A percentile compares a stretch with the other conserved stretches of the same genome.
Conservation (phyloP, 345 rosid genomes). For the Euclidium syriacum region DNA sequence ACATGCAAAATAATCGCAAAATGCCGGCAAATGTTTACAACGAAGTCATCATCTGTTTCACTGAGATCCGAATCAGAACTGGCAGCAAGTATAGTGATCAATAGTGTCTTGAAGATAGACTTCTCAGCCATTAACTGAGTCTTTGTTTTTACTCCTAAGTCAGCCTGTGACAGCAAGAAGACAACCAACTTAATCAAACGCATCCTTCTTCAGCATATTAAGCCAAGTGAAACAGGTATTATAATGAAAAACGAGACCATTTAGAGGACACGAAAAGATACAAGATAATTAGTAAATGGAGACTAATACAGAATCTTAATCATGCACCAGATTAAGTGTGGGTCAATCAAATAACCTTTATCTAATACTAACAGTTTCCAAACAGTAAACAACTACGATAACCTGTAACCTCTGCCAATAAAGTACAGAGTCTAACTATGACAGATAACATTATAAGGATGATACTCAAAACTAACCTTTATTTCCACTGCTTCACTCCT, state of each 20-base stretch:
- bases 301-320: not conserved
- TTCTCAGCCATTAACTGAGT: slow-evolving; percentile 98
- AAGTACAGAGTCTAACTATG: slow-evolving; percentile 18
- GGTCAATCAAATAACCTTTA: not conserved
- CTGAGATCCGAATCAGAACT: slow-evolving; percentile 73
- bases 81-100: slow-evolving; percentile 82
- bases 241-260: not conserved
- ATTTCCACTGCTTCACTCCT: slow-evolving; percentile 72
- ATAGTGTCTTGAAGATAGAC: slow-evolving; percentile 88
- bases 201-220: slow-evolving; percentile 2
- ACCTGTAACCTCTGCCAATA: not conserved
- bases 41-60: slow-evolving; percentile 75
- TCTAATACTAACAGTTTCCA: not conserved
- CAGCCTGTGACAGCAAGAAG: slow-evolving; percentile 56
- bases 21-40: slow-evolving; percentile 79
- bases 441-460: slow-evolving; percentile 6
- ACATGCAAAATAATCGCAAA: slow-evolving; percentile 88
- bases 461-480: slow-evolving; percentile 53
- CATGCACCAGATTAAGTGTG: not conserved
- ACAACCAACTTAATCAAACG: not conserved
- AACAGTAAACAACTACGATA: not conserved
- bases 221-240: not conserved
- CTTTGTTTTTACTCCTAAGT: slow-evolving; percentile 97
- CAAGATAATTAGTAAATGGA: not conserved
- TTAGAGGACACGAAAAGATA: not conserved